These are phyloP conservation scores for Sequoiadendron giganteum DNA, from an alignment of 75 land plant genomes.

Conservation along the genomic window DNA sequence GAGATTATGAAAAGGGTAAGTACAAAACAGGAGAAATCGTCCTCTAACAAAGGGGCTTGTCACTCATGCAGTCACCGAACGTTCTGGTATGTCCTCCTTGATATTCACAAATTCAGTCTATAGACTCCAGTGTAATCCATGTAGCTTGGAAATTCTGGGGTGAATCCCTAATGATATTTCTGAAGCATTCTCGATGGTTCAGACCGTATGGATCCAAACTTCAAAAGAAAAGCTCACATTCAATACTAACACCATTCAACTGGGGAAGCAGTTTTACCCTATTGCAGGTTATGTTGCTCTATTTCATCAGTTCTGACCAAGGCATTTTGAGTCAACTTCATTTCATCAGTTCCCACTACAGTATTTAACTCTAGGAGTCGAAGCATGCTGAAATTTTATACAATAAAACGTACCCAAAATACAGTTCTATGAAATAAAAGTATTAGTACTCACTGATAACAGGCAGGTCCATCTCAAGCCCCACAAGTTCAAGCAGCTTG, in stretches of 20 bases:
- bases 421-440: not conserved
- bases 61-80: not conserved
- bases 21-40: not conserved
- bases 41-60: not conserved
- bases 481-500: slow-evolving; percentile 84
- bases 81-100: not conserved
- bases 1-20: not conserved
- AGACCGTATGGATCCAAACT: not conserved
- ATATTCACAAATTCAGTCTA: not conserved
- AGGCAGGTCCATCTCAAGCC: slow-evolving; percentile 91
- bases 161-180: not conserved
- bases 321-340: not conserved
- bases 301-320: not conserved
- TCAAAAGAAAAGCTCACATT: not conserved
- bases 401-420: not conserved
- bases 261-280: not conserved
- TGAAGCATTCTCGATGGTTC: not conserved
- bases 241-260: not conserved
- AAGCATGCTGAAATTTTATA: not conserved
- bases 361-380: not conserved
- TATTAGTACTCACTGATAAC: slow-evolving; percentile 69
- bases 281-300: not conserved
- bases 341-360: not conserved
- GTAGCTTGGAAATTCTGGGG: not conserved
- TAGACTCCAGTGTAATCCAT: not conserved